Evolutionary conservation across 106 monocot genomes (phyloP).

Genomic region (Alisma plantagoaquatica): DNA sequence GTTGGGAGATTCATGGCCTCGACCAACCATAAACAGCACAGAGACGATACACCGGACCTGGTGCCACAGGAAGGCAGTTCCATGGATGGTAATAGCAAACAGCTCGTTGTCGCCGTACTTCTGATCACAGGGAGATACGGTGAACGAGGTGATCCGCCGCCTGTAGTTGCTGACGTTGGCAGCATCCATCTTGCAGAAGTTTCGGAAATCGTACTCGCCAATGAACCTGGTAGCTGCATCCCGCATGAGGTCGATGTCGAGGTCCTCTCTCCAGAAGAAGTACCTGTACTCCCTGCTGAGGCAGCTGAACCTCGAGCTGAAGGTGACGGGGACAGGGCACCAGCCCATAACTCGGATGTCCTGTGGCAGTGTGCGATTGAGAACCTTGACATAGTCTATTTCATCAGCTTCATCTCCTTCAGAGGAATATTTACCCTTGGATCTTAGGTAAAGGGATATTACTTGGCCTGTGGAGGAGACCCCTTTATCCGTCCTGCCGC

Average conservation of each 20-base stretch:
- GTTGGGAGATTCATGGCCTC: constrained; percentile 81
- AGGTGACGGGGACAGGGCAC: constrained; percentile 51
- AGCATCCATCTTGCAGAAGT: constrained; percentile 99
- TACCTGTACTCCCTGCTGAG: constrained; percentile 88
- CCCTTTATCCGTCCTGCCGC: constrained; percentile 96
- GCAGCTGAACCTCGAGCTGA: constrained; percentile 90
- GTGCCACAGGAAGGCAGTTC: constrained; percentile 97
- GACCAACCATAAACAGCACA: constrained; percentile 91
- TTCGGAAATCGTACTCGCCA: constrained; percentile 94
- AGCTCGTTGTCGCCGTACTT: constrained; percentile 64
- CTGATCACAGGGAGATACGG: constrained; percentile 40
- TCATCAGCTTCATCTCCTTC: constrained; percentile 29
- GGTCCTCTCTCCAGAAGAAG: constrained; percentile 72
- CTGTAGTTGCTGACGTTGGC: constrained; percentile 82
- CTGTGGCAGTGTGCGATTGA: constrained; percentile 76
- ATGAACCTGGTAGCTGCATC: constrained; percentile 54
- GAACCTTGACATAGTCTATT: constrained; percentile 89
- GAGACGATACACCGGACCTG: constrained; percentile 98
- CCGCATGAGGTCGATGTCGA: constrained; percentile 73
- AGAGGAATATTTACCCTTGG: constrained; percentile 1
- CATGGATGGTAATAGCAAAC: constrained; percentile 70
- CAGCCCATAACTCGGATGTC: constrained; percentile 91
- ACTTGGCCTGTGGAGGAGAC: constrained; percentile 96
- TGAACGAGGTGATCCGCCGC: constrained; percentile 45
- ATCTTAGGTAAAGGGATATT: constrained; percentile 21